Evolutionary conservation across 495 filamentous ascomycete species (phyloP).

Genomic region (Rusavskia elegans): DNA sequence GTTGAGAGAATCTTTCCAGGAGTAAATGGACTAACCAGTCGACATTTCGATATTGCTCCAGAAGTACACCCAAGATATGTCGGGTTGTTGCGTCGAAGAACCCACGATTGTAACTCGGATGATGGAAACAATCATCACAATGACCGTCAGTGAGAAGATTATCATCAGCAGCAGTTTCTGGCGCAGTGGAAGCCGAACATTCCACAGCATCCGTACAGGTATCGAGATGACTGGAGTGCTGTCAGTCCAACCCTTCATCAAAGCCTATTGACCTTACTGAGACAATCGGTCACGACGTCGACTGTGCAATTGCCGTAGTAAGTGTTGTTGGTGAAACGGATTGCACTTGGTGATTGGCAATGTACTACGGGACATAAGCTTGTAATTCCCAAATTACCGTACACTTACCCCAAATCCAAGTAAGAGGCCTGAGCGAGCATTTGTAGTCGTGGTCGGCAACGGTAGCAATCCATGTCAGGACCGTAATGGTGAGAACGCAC

Average conservation of each 20-base stretch:
- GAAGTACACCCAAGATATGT: conserved; percentile 16
- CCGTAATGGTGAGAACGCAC: background rate
- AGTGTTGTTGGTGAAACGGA: conserved; percentile 10
- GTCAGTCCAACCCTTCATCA: background rate
- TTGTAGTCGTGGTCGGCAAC: conserved; percentile 10
- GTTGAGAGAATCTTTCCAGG: background rate
- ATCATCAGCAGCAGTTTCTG: conserved; percentile 13
- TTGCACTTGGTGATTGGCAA: conserved; percentile 6
- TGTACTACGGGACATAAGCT: conserved; percentile 1
- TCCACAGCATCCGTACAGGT: conserved; percentile 12
- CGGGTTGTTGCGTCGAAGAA: conserved; percentile 4
- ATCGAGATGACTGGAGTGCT: conserved; percentile 1
- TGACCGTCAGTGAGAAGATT: conserved; percentile 14
- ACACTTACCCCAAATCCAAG: conserved; percentile 7
- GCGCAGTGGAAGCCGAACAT: conserved; percentile 8
- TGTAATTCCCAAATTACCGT: conserved; percentile 1
- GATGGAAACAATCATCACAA: conserved; percentile 15
- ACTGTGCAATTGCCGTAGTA: conserved; percentile 10
- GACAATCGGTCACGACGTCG: conserved; percentile 12
- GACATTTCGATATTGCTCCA: conserved; percentile 18
- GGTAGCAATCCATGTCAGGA: conserved; percentile 2
- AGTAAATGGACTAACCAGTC: conserved; percentile 5
- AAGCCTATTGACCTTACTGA: conserved; percentile 6
- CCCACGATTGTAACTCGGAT: conserved; percentile 13
- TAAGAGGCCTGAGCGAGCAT: conserved; percentile 7